Evolutionary conservation across 2,329 filamentous ascomycete genomes (phyloP).

Genomic region (Aspergillus sp.): DNA sequence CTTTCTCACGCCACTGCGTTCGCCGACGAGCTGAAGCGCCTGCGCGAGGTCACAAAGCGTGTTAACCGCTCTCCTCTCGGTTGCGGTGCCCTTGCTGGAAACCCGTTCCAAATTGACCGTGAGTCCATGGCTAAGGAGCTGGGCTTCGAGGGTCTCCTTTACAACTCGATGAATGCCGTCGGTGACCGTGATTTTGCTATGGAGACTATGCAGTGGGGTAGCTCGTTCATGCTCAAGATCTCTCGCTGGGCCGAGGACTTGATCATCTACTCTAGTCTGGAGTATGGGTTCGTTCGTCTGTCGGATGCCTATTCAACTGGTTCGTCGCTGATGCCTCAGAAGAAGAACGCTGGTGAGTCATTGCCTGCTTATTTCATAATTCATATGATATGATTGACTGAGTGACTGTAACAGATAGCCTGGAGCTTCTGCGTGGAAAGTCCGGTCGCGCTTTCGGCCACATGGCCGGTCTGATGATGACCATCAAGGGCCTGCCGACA

Average conservation of each 20-base stretch:
- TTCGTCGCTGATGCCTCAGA: constrained; percentile 76
- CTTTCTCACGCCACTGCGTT: constrained; percentile 73
- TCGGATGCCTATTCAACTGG: constrained; percentile 81
- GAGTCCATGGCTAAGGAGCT: constrained; percentile 76
- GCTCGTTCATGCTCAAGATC: constrained; percentile 76
- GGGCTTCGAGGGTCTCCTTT: constrained; percentile 72
- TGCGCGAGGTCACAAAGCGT: constrained; percentile 70
- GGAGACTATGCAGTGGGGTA: constrained; percentile 78
- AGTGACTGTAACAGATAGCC: constrained; percentile 53
- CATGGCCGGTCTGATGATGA: constrained; percentile 77
- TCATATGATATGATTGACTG: background rate
- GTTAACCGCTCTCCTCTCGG: constrained; percentile 73
- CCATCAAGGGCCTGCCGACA: constrained; percentile 71
- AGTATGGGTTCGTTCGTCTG: constrained; percentile 74
- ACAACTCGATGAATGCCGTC: constrained; percentile 75
- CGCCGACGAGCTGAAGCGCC: constrained; percentile 70
- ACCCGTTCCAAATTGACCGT: constrained; percentile 80
- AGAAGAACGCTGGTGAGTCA: constrained; percentile 64
- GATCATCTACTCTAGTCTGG: constrained; percentile 75
- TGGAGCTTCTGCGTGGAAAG: constrained; percentile 77
- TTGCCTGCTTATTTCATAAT: background rate
- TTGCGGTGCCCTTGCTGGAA: constrained; percentile 75
- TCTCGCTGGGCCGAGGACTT: constrained; percentile 81
- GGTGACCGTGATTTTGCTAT: constrained; percentile 79
- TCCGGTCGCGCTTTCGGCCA: constrained; percentile 74